Base-by-base conservation (phyloP, 345 rosid species). In the Hirschfeldia incana region DNA sequence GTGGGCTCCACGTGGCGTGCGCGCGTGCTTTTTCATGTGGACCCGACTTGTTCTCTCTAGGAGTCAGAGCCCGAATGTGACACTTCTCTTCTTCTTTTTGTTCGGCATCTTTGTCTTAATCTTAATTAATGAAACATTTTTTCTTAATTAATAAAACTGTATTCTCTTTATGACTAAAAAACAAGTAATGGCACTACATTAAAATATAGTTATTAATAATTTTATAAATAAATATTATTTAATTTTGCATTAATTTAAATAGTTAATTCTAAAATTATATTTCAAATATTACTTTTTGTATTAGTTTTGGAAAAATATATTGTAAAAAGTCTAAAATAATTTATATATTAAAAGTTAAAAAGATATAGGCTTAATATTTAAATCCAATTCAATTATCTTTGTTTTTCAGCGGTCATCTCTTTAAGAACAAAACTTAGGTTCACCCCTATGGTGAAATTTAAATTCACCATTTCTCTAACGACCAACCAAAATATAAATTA, bases 1-100 rank as follows among this genome's bases (percentile, higher is more conserved):
- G 84, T 77, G 82, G 84, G 84, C 72, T 78, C 84, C 84, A 77
- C 82, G 82, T 73, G 78, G 84, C 84, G 76, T 82, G 84, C 82
- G 78, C 82, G 84, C 84, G 82, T 82, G 84, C 84, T 69, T 53
- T 78, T 64, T 44, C 15, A 73, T 5, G 7, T 73, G 15, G 82
- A 57, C 70, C 84, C 84, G 79, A 77, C 84, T 66, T 81, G 70
- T 65, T 76, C 44, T 74, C 49, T 73, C 84, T 82, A 73, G 74
- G 84, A 82, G 84, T 82, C 84, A 82, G 84, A 82, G 84, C 82
- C 79, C 53, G 78, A 62, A 30, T 72, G 44, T 5, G 84, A 81
- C 79, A 6, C 76, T 69, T 70, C 53, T 69, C 75, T 63, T 53
- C 15, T 32, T 37, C 33, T 27, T 53, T 53, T 60, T 73, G 16